Percentiles rank a stretch among this genome's conserved stretches.
Conservation (phyloP, 106 monocot genomes). For the Vanilla planifolia region DNA sequence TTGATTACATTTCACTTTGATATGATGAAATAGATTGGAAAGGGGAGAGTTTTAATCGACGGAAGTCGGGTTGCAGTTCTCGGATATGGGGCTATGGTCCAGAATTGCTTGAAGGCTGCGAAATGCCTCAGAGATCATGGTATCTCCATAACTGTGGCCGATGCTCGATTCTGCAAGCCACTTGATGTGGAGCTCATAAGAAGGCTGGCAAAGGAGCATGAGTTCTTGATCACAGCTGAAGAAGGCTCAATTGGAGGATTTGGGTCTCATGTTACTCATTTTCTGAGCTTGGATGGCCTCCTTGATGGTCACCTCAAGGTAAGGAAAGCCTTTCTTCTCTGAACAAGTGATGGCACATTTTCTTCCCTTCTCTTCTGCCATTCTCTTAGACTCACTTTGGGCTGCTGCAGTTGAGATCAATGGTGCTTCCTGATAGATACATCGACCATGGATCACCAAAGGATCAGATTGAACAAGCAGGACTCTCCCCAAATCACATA, state of each 20-base stretch:
- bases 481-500: conserved; percentile 50
- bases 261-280: conserved; percentile 62
- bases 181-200: conserved; percentile 45
- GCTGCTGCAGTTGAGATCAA: conserved; percentile 54
- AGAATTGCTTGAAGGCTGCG: conserved; percentile 55
- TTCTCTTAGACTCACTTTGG: background rate
- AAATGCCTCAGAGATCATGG: conserved; percentile 23
- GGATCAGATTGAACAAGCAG: conserved; percentile 64
- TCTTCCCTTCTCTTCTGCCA: background rate
- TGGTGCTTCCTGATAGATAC: conserved; percentile 67
- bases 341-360: background rate
- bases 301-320: conserved; percentile 63
- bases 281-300: conserved; percentile 43
- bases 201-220: conserved; percentile 44
- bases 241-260: conserved; percentile 77
- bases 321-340: background rate
- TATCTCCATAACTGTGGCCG: conserved; percentile 36
- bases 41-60: conserved; percentile 70
- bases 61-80: conserved; percentile 54
- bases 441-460: conserved; percentile 61
- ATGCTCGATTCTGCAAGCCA: conserved; percentile 75
- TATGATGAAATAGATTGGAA: conserved; percentile 53
- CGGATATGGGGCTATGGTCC: conserved; percentile 61
- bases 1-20: background rate
- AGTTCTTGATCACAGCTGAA: conserved; percentile 59